These are phyloP conservation scores for Candida labiduridarum DNA, from an alignment of 1,139 yeast genomes.

Conservation along the genomic window DNA sequence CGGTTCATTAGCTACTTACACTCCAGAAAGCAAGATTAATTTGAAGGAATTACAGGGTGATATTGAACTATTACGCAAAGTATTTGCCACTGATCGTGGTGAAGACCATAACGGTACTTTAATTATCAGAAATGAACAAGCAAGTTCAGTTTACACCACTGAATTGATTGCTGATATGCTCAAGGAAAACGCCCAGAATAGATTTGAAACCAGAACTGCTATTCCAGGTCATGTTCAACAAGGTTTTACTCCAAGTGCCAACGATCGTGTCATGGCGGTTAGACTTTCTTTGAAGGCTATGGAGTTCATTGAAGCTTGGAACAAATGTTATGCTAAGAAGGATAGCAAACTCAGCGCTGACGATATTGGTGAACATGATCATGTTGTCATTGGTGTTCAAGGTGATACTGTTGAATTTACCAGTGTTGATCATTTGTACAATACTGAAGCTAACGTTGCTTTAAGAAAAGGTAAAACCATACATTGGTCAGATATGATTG, in stretches of 20 bases:
- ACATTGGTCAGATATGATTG: slow-evolving; percentile 67
- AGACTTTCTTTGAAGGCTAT: slow-evolving; percentile 72
- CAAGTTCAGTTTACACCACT: slow-evolving; percentile 68
- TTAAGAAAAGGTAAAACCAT: slow-evolving; percentile 67
- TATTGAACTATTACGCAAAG: slow-evolving; percentile 27
- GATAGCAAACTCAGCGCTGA: slow-evolving; percentile 13
- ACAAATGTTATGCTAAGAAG: slow-evolving; percentile 14
- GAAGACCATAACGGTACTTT: slow-evolving; percentile 78
- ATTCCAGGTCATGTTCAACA: slow-evolving; percentile 86
- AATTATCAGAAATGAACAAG: slow-evolving; percentile 68
- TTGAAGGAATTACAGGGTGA: slow-evolving; percentile 62
- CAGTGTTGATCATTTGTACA: slow-evolving; percentile 56
- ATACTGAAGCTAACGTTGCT: slow-evolving; percentile 57
- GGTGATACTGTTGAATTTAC: slow-evolving; percentile 65
- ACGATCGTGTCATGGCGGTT: slow-evolving; percentile 73
- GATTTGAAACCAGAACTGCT: slow-evolving; percentile 76
- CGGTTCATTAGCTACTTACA: slow-evolving; percentile 91
- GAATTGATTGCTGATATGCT: slow-evolving; percentile 70
- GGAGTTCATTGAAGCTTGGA: slow-evolving; percentile 61
- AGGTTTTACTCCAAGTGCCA: slow-evolving; percentile 78
- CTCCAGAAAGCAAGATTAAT: slow-evolving; percentile 85
- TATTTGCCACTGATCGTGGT: slow-evolving; percentile 77
- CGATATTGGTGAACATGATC: slow-evolving; percentile 22
- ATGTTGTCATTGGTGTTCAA: slow-evolving; percentile 70
- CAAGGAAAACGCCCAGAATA: slow-evolving; percentile 63